Percentiles rank a stretch among this genome's conserved stretches.
These are phyloP conservation scores for Ustilago trichophora DNA, from an alignment of 1,284 basidiomycete species.

Conservation along the genomic window DNA sequence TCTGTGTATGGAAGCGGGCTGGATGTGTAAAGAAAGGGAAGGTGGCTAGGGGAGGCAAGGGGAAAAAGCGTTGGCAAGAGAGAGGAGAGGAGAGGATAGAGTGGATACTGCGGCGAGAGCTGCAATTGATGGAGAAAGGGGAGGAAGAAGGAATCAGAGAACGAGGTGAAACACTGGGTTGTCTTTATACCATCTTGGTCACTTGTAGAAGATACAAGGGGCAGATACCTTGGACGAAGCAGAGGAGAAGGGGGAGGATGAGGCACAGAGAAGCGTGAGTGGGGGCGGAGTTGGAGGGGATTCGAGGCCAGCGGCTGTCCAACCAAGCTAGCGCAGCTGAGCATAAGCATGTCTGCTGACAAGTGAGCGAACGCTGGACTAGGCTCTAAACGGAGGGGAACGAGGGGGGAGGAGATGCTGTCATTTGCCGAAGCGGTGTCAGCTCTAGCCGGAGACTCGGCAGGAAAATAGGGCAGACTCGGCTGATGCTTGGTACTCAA, in stretches of 20 bases:
- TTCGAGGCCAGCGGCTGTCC: slow-evolving; percentile 11
- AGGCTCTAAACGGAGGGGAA: slow-evolving; percentile 1
- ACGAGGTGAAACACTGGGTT: slow-evolving; percentile 1
- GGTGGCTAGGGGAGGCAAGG: background rate
- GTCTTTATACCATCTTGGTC: slow-evolving; percentile 23
- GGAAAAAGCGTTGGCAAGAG: slow-evolving; percentile 1
- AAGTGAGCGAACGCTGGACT: background rate
- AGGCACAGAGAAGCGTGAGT: background rate
- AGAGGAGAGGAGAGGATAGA: slow-evolving; percentile 10
- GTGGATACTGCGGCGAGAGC: slow-evolving; percentile 18
- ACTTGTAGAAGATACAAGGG: slow-evolving; percentile 4
- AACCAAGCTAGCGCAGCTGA: background rate
- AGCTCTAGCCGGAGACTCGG: slow-evolving; percentile 1
- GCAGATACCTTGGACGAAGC: background rate
- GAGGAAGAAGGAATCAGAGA: slow-evolving; percentile 12
- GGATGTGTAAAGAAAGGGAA: too few relatives aligned
- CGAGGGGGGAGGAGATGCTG: slow-evolving; percentile 1
- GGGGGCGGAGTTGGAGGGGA: slow-evolving; percentile 17
- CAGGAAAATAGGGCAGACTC: too few relatives aligned
- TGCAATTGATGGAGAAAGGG: slow-evolving; percentile 39
- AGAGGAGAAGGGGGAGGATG: background rate
- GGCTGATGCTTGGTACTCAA: too few relatives aligned
- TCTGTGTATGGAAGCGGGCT: too few relatives aligned
- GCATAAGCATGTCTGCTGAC: too few relatives aligned
- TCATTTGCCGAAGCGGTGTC: slow-evolving; percentile 13